These are phyloP conservation scores for Populus simonii DNA, from an alignment of 345 rosid genomes.

Conservation along the genomic window DNA sequence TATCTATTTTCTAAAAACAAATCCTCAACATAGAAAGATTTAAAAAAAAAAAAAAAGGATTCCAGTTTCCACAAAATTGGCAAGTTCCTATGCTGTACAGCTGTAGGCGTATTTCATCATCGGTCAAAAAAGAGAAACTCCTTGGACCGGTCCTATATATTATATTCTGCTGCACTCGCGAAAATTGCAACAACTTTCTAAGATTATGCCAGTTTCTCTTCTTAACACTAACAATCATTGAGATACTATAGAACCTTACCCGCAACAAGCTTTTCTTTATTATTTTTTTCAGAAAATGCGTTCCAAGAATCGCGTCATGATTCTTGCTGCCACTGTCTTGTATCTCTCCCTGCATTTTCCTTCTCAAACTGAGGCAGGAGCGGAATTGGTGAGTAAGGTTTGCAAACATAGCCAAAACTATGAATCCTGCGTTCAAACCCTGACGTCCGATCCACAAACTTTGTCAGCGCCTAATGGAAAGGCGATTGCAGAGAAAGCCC, in stretches of 20 bases:
- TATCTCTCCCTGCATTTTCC: background rate
- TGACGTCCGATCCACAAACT: background rate
- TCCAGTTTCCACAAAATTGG: too few relatives aligned
- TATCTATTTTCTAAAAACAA: too few relatives aligned
- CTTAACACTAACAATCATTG: background rate
- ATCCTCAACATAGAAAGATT: too few relatives aligned
- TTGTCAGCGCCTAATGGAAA: background rate
- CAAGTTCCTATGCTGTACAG: too few relatives aligned
- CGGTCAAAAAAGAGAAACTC: too few relatives aligned
- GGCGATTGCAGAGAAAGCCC: background rate
- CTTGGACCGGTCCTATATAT: too few relatives aligned
- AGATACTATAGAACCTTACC: background rate
- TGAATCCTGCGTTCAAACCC: conserved; percentile 1
- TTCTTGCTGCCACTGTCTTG: background rate
- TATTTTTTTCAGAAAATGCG: background rate
- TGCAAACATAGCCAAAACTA: background rate
- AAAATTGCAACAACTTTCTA: background rate
- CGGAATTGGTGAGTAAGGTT: background rate
- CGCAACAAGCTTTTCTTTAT: background rate
- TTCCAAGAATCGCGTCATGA: background rate
- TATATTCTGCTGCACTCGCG: background rate
- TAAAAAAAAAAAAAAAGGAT: too few relatives aligned
- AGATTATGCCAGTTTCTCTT: background rate
- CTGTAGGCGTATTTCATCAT: too few relatives aligned
- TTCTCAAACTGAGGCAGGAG: background rate